A percentile compares a stretch with the other conserved stretches of the same genome.
Evolutionary conservation across 2,329 filamentous ascomycete genomes (phyloP).

Genomic region (Monosporascus sp.): DNA sequence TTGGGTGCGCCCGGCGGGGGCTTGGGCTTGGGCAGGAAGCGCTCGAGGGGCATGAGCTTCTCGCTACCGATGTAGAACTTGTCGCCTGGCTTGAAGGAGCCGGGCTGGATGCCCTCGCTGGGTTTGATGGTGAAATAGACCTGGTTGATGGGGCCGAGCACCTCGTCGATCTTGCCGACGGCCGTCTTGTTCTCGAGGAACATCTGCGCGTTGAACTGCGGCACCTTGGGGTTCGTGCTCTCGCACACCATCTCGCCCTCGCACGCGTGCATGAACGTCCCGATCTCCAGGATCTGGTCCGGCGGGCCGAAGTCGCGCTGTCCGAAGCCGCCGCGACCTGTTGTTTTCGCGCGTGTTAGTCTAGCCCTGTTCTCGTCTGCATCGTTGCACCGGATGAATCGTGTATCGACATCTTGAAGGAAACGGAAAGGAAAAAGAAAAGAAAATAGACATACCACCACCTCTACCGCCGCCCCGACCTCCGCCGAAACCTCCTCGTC

Average conservation of each 20-base stretch:
- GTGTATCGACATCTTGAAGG: too few relatives aligned
- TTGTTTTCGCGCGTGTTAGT: neutral
- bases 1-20: slow-evolving; percentile 57
- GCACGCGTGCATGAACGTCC: slow-evolving; percentile 86
- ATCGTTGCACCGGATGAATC: too few relatives aligned
- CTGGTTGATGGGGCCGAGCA: slow-evolving; percentile 95
- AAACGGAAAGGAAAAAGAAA: neutral
- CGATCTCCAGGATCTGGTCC: slow-evolving; percentile 63
- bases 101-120: slow-evolving; percentile 89
- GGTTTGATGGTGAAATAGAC: slow-evolving; percentile 99
- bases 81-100: slow-evolving; percentile 92
- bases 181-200: slow-evolving; percentile 97
- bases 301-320: slow-evolving; percentile 30
- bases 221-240: slow-evolving; percentile 90
- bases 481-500: slow-evolving; percentile 25
- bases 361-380: neutral
- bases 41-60: slow-evolving; percentile 91
- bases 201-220: slow-evolving; percentile 98
- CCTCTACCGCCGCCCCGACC: slow-evolving; percentile 21
- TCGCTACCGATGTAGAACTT: slow-evolving; percentile 95
- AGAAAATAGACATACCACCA: slow-evolving; percentile 20
- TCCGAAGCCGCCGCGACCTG: slow-evolving; percentile 28
- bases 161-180: slow-evolving; percentile 96
- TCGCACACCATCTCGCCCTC: slow-evolving; percentile 98
- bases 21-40: slow-evolving; percentile 95